Conservation (phyloP, 116 monocot genomes). For the Phalaenopsis hybrid region DNA sequence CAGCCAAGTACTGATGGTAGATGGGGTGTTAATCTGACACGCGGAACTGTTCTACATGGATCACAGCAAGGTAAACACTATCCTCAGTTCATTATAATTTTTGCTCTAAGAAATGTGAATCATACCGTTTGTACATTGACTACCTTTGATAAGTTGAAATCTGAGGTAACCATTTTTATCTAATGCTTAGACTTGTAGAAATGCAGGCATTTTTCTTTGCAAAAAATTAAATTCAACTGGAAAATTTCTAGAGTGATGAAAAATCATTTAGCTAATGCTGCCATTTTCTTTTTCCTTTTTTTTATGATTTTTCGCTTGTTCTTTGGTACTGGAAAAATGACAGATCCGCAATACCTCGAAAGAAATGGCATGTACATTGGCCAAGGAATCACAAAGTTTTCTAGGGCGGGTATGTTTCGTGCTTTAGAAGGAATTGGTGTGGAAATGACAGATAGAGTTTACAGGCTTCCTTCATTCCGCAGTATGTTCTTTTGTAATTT, state of each 20-base stretch:
- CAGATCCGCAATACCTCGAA: conserved; percentile 86
- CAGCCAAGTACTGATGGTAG: conserved; percentile 49
- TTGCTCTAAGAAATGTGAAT: background rate
- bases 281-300: background rate
- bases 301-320: background rate
- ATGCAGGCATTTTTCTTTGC: background rate
- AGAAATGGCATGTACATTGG: conserved; percentile 89
- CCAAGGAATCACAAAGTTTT: conserved; percentile 67
- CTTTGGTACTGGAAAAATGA: conserved; percentile 8
- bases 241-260: background rate
- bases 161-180: background rate
- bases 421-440: conserved; percentile 76
- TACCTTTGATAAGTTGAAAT: background rate
- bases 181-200: background rate
- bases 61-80: conserved; percentile 47
- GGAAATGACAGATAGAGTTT: conserved; percentile 76
- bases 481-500: conserved; percentile 27
- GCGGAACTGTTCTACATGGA: conserved; percentile 78
- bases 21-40: conserved; percentile 80
- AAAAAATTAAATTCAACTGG: background rate
- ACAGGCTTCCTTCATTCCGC: conserved; percentile 83
- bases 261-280: background rate
- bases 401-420: conserved; percentile 88
- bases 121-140: background rate
- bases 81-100: background rate